Evolutionary conservation across 1,284 basidiomycete genomes (phyloP), one percentile per base, ranked within the genome.

Genomic region (Mycena citricolor): DNA sequence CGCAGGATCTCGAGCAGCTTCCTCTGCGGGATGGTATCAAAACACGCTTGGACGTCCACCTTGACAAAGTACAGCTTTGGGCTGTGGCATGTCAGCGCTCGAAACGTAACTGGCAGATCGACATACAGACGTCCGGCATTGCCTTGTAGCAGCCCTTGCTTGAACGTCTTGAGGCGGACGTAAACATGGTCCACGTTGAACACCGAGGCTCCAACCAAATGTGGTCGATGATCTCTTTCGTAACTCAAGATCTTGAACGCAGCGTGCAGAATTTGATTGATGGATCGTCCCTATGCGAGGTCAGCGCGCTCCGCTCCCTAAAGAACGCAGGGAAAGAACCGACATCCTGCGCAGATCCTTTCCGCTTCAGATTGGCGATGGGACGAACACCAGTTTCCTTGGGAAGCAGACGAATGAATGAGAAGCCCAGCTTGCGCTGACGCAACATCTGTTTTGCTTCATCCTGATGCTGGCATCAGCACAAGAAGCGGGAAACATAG

Each of bases 331-430:
- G 48, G 25, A 28, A 10, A 31, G 49, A 49, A 42, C 49, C 41
- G 38, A 69, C 71, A 55, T 63, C 58, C 39, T 60, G 58, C 11
- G 62, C 58, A 4, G 60, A 48, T 30, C 76, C 74, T 51, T 82
- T 82, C 23, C 86, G 75, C 11, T 86, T 79, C 25, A 99, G 69
- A 60, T 99, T 99, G 25, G 97, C 90, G 48, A 99, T 97, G 0
- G 94, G 94, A 23, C 97, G 76, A 4, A 98, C 91, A 0, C 95
- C 94, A 4, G 80, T 90, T 43, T 94, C 93, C 64, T 99, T 99
- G 0, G 95, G 97, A 20, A 98, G 69, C 1, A 99, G 71, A 2
- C 97, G 79, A 6, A 98, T 84, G 50, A 88, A 89, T 0, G 92
- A 91, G 59, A 86, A 90, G 0, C 90, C 90, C 2, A 94, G 71